A percentile compares a stretch with the other conserved stretches of the same genome.
Conservation (phyloP, 2,329 filamentous ascomycete species). For the Calonectria pseudoreteaudii region DNA sequence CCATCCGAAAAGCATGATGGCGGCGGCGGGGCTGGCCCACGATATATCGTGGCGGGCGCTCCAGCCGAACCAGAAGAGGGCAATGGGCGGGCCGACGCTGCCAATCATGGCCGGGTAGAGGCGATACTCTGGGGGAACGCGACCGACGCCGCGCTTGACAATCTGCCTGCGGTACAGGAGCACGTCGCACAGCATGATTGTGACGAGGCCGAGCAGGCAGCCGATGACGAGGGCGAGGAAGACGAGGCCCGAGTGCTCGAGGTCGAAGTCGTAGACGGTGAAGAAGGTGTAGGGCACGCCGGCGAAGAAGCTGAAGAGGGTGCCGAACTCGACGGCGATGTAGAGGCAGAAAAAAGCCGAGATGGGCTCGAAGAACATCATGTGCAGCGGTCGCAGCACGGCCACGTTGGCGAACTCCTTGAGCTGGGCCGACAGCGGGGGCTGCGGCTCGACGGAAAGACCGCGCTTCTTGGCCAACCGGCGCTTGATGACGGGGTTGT, state of each 20-base stretch:
- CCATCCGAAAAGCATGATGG: constrained; percentile 68
- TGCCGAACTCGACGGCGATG: constrained; percentile 62
- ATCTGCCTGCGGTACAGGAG: constrained; percentile 55
- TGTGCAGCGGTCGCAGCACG: constrained; percentile 64
- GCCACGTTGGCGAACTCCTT: constrained; percentile 54
- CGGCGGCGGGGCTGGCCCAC: constrained; percentile 63
- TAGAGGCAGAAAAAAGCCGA: constrained; percentile 67
- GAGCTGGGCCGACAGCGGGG: constrained; percentile 42
- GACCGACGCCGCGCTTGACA: constrained; percentile 45
- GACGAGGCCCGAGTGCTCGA: constrained; percentile 57
- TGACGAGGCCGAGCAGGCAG: constrained; percentile 56
- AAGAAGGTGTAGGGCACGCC: constrained; percentile 62
- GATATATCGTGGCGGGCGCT: constrained; percentile 57
- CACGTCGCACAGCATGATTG: constrained; percentile 54
- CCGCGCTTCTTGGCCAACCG: constrained; percentile 52
- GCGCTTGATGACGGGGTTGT: constrained; percentile 62
- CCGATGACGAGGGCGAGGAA: constrained; percentile 60
- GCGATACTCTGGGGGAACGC: constrained; percentile 65
- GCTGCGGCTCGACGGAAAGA: constrained; percentile 36
- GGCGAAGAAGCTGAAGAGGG: constrained; percentile 65
- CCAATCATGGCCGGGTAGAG: constrained; percentile 71
- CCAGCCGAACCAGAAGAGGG: constrained; percentile 73
- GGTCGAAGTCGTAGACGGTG: constrained; percentile 56
- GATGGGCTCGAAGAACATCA: constrained; percentile 73
- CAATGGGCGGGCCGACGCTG: constrained; percentile 62